Percentiles rank a stretch among this genome's conserved stretches.
phyloP scores from a whole-genome alignment of 2,329 filamentous ascomycete species.

The Pyrenophora tritici-repentis region DNA sequence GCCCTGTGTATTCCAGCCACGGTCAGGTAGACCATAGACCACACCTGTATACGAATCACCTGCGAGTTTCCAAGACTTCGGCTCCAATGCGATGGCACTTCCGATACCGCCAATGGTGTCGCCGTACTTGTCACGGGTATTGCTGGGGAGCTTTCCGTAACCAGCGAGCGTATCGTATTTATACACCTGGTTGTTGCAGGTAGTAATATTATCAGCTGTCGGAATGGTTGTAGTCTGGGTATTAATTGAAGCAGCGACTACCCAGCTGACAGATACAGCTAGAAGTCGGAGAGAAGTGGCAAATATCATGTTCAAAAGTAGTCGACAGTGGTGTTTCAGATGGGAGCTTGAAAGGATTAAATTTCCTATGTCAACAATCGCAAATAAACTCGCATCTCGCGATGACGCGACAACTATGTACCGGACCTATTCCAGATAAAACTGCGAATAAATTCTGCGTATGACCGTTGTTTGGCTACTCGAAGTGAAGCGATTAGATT shows the following conservation, averaged over 20 bases:
- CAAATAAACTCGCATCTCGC: neutral
- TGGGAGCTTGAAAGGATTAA: neutral
- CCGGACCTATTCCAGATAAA: too few species aligned
- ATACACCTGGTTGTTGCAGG: conserved; percentile 65
- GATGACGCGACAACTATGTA: conserved; percentile 16
- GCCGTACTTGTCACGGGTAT: conserved; percentile 67
- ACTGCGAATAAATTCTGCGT: too few species aligned
- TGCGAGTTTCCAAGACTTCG: conserved; percentile 60
- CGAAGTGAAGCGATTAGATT: too few species aligned
- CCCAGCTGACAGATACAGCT: conserved; percentile 20
- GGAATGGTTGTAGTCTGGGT: conserved; percentile 2
- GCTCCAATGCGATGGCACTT: conserved; percentile 67
- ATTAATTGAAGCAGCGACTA: conserved; percentile 24
- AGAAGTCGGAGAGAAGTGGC: conserved; percentile 20
- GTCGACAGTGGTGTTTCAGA: conserved; percentile 21
- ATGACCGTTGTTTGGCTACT: too few species aligned
- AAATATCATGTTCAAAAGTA: conserved; percentile 26
- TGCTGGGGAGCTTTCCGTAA: conserved; percentile 64
- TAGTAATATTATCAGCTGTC: conserved; percentile 43
- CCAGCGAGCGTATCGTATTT: conserved; percentile 70
- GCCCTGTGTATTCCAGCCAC: conserved; percentile 74
- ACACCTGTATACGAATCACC: conserved; percentile 61
- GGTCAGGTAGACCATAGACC: conserved; percentile 68
- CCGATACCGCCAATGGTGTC: conserved; percentile 73
- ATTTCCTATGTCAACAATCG: conserved; percentile 18